These are phyloP conservation scores for Leccinum incarnatum DNA, from an alignment of 768 basidiomycete genomes.

Conservation along the genomic window DNA sequence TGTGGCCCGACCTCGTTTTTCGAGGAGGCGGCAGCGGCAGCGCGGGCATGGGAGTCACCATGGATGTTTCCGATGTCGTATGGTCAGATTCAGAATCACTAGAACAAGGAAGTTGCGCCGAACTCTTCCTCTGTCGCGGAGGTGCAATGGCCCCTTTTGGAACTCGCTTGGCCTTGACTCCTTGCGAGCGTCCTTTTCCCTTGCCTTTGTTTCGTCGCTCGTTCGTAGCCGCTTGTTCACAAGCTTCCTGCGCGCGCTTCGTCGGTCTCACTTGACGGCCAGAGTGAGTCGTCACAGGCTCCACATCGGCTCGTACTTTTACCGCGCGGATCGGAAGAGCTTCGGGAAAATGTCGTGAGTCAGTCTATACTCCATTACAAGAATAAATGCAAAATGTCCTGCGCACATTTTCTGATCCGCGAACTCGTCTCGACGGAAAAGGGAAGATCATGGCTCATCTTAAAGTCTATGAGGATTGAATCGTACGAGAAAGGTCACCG, in stretches of 20 bases:
- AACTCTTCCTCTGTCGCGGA: not conserved
- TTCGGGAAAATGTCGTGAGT: not conserved
- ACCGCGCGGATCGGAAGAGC: slow-evolving; percentile 11
- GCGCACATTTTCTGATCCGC: slow-evolving; percentile 25
- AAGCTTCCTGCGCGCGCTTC: slow-evolving; percentile 17
- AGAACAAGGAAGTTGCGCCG: not conserved
- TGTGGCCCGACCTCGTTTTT: not conserved
- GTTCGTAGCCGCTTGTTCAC: not conserved
- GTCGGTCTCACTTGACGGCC: slow-evolving; percentile 25
- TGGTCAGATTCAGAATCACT: not conserved
- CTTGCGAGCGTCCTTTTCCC: not conserved
- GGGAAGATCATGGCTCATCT: slow-evolving; percentile 31
- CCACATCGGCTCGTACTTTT: slow-evolving; percentile 1
- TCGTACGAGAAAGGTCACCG: not conserved
- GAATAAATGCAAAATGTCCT: not conserved
- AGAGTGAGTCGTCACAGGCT: slow-evolving; percentile 19
- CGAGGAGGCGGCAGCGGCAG: not conserved
- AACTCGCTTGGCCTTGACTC: not conserved
- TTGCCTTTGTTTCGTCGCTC: slow-evolving; percentile 5
- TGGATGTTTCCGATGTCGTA: not conserved
- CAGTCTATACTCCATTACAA: not conserved
- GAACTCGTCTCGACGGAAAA: slow-evolving; percentile 27
- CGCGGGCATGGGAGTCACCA: not conserved
- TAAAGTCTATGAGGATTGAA: slow-evolving; percentile 21
- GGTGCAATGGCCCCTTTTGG: not conserved